Base-by-base conservation (phyloP, 2,329 filamentous ascomycete genomes). In the Macrophomina tecta region DNA sequence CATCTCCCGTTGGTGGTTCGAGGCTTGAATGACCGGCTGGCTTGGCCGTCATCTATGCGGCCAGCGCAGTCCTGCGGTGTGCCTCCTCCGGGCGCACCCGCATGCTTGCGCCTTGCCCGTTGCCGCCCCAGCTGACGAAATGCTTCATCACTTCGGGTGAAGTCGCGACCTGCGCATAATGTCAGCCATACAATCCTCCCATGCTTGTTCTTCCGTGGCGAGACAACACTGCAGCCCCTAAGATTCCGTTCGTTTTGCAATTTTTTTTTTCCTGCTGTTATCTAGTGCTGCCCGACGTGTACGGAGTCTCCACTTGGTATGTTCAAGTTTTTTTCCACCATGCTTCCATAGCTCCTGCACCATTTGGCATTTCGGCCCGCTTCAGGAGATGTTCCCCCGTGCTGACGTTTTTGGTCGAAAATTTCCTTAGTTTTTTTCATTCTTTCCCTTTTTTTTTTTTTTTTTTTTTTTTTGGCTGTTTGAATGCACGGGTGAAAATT, bases 1-100 rank as follows among this genome's bases (percentile, higher is more conserved):
- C 61, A 64, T 64, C 61, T 64, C 61, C 46, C 61, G 64, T 49
- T 58, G 64, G 64, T 66, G 64, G 64, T 66, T 66, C 64, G 64
- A 66, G 61, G 23, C 55, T 60, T 58, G 64, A 66, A 42, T 61
- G 64, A 65, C 63, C 63, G 49, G 18, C 16, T 52, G 32, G n/a
- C 34, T 52, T 52, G 34, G 32, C 23, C 42, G 34, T 36, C 51
- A 40, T 40, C 38, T 14, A 7, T 45, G 42, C 52, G n/a, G 52
- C 48, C 32, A 32, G 48, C 46, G 46, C 46, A 42, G 1, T 60
- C 55, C 55, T 60, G 56, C 56, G 56, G 56, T 46, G 56, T 46
- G 32, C 32, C 51, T 48, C 7, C 9, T 7, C 30, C 58, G 45
- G 30, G 30, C 18, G 30, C 18, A 28, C 12, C 42, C 58, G 58